Percentiles rank a stretch among this genome's conserved stretches.
phyloP scores from a whole-genome alignment of 169 alveolate genomes.

The Plasmodium inui region DNA sequence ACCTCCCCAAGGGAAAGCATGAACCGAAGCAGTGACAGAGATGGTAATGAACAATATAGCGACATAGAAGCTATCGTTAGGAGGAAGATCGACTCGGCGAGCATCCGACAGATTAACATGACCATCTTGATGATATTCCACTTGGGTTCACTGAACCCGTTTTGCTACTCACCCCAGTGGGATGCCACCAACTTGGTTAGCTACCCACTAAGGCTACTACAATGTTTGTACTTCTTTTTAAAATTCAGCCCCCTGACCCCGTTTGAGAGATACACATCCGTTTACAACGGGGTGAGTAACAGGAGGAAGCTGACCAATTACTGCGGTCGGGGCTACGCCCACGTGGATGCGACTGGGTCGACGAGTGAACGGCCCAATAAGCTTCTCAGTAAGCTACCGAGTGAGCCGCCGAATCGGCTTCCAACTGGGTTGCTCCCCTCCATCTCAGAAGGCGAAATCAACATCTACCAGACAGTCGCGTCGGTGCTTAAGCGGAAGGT shows the following conservation, averaged over 20 bases:
- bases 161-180: not conserved
- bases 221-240: constrained; percentile 31
- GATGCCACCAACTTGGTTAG: not conserved
- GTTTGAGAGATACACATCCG: constrained; percentile 57
- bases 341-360: not conserved
- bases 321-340: not conserved
- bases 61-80: not conserved
- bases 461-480: constrained; percentile 1
- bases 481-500: constrained; percentile 31
- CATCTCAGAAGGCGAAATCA: constrained; percentile 38
- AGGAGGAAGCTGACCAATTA: constrained; percentile 16
- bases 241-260: constrained; percentile 11
- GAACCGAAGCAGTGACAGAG: not conserved
- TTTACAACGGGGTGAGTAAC: constrained; percentile 14
- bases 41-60: not conserved
- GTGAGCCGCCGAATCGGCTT: too few relatives aligned
- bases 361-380: not conserved
- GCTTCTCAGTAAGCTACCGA: too few relatives aligned
- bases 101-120: constrained; percentile 48
- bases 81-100: constrained; percentile 57
- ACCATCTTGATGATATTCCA: constrained; percentile 26
- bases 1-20: not conserved
- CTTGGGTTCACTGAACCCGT: not conserved
- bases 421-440: not conserved
- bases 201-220: constrained; percentile 2